Base-by-base conservation (phyloP, 805 yeast genomes). In the Candida ortonii region DNA sequence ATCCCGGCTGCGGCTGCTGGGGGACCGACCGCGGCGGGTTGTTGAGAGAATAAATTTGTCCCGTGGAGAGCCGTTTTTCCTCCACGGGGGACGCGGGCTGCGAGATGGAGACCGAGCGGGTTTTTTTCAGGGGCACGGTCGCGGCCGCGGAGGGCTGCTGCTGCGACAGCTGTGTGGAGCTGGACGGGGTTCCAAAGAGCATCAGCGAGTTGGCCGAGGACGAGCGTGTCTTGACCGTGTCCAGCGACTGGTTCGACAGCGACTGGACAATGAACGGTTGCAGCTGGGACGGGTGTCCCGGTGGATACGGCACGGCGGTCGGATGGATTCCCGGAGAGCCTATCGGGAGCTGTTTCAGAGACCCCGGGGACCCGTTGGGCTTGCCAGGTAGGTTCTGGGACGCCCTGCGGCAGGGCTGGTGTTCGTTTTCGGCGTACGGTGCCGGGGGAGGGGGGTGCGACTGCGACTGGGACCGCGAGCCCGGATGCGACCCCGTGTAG, bases 11-110 rank as follows among this genome's bases (percentile, higher is more conserved):
- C 5, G 31, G 26, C 17, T 40, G 45, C 13, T 43, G 38, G 6
- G 60, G 60, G 7, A 53, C 36, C 16, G 55, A 49, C 21, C 60
- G 39, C 7, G 60, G 60, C 6, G 58, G 60, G 27, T 53, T 53
- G 34, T 28, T 41, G 25, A 55, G 32, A 1, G 55, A 44, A 27
- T 55, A 55, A 6, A 33, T 30, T 15, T 38, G 48, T 15, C 47
- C 37, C 13, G 29, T 22, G 6, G 39, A 26, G 3, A 27, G 25
- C 12, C 50, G 34, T 22, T 46, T 48, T 16, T 46, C 53, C 14
- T 48, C 52, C n/a, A 32, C 19, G 9, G 48, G 41, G 7, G 41
- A 28, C 6, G 41, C 24, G 2, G 44, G 30, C 16, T 39, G 50
- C 12, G 48, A 41, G 11, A 25, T 15, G 6, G 50, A 32, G 19